Evolutionary conservation across 2,329 filamentous ascomycete species (phyloP), one percentile per base, ranked within the genome.

Genomic region (Neodidymelliopsis sp.): DNA sequence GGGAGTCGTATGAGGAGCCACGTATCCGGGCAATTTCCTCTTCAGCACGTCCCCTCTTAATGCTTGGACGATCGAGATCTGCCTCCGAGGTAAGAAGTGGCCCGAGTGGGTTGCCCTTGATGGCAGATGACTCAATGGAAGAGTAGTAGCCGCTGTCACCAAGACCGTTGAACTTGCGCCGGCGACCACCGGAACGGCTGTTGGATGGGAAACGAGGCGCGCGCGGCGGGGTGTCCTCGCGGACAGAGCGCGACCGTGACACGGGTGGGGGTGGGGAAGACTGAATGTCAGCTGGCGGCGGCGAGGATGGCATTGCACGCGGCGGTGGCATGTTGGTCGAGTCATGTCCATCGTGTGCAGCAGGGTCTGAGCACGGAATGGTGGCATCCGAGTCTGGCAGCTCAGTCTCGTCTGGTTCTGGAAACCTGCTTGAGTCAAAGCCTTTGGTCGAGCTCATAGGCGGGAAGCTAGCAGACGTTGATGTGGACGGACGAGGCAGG

Each of bases 101-200:
- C 12, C 77, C 77, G 52, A 83, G 79, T 57, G 84, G 82, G 56
- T 86, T 85, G 36, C 88, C 86, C 50, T 93, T 84, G 70, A 90
- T 83, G 11, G 83, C 91, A 0, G 94, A 97, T 2, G 94, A 97
- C 62, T 97, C 92, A 13, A 97, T 81, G 0, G 92, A 97, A 1
- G 94, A 97, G 70, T 96, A 96, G 74, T 97, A 99, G 29, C 94
- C 94, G 69, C 93, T 97, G 73, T 99, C 94, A 65, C 89, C 90
- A 78, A 95, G 87, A 10, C 88, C 87, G 22, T 84, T 83, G 63
- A 89, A 84, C 71, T 91, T 93, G 59, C 89, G 87, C 75, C 90
- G 90, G 59, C 87, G 86, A 28, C 85, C 83, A 40, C 84, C 85
- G 23, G 76, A 79, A 31, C 81, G 81, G n/a, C 89, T 89, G 15